Percentiles rank a stretch among this genome's conserved stretches.
Conservation (phyloP, 1,139 yeast species). For the Ashbya aceris region DNA sequence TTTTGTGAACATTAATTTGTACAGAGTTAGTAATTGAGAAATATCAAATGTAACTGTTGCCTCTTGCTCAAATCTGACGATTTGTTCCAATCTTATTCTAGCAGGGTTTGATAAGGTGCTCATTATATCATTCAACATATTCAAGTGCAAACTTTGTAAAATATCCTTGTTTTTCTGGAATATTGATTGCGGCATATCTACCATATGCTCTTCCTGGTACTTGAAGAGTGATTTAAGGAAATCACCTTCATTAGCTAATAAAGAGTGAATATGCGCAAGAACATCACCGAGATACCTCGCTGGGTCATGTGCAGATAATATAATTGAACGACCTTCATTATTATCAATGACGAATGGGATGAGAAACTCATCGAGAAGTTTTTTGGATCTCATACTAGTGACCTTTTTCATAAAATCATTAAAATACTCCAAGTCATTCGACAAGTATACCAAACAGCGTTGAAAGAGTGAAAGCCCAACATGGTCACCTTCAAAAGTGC, state of each 20-base stretch:
- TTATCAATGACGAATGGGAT: conserved; percentile 37
- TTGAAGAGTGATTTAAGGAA: conserved; percentile 49
- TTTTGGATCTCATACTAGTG: conserved; percentile 49
- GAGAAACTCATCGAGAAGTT: conserved; percentile 49
- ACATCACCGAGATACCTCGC: conserved; percentile 77
- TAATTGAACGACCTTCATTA: conserved; percentile 38
- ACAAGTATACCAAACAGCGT: conserved; percentile 26
- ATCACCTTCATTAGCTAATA: conserved; percentile 85
- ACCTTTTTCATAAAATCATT: conserved; percentile 48
- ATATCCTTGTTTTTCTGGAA: conserved; percentile 22
- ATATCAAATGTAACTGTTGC: conserved; percentile 49
- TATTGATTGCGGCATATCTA: conserved; percentile 18
- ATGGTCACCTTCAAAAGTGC: conserved; percentile 17
- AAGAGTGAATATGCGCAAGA: conserved; percentile 78
- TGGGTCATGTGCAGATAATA: conserved; percentile 71
- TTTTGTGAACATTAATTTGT: conserved; percentile 59
- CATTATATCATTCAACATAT: conserved; percentile 34
- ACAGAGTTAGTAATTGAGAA: conserved; percentile 55
- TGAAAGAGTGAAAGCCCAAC: conserved; percentile 21
- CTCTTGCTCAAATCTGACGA: conserved; percentile 56
- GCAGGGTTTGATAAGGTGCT: conserved; percentile 43
- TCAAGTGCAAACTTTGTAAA: conserved; percentile 26
- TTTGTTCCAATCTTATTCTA: conserved; percentile 52
- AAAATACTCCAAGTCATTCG: conserved; percentile 34
- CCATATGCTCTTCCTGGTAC: conserved; percentile 30